Conservation (phyloP, 345 rosid genomes). For the Aquilaria sinensis region DNA sequence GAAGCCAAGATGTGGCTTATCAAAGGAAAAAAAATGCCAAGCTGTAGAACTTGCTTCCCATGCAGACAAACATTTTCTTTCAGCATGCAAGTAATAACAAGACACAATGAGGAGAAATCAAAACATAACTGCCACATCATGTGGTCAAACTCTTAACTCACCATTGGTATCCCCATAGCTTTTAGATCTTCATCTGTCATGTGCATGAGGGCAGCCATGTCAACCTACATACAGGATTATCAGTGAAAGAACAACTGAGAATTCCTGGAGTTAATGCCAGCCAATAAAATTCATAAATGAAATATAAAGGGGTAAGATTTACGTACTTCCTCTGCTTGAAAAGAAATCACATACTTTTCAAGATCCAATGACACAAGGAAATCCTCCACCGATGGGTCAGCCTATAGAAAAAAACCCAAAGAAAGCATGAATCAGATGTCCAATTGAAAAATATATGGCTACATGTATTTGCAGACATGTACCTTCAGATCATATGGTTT, state of each 20-base stretch:
- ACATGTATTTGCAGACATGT: too few species aligned
- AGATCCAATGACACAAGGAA: slow-evolving; percentile 85
- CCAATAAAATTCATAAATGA: background rate
- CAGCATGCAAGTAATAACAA: background rate
- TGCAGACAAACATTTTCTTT: too few species aligned
- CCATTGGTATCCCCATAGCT: slow-evolving; percentile 96
- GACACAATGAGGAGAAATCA: background rate
- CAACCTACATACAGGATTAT: slow-evolving; percentile 51
- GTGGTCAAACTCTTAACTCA: slow-evolving; percentile 21
- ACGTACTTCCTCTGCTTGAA: slow-evolving; percentile 94
- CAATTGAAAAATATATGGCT: too few species aligned
- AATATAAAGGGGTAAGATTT: slow-evolving; percentile 3
- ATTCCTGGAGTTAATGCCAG: background rate
- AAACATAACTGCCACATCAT: background rate
- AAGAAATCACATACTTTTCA: slow-evolving; percentile 79
- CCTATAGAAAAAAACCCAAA: slow-evolving; percentile 42
- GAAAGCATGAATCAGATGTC: slow-evolving; percentile 3
- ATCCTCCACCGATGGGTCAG: slow-evolving; percentile 57
- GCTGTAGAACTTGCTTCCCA: too few species aligned
- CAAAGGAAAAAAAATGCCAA: too few species aligned
- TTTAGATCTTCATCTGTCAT: slow-evolving; percentile 96
- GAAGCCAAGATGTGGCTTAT: too few species aligned
- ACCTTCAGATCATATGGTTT: too few species aligned
- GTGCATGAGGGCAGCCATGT: slow-evolving; percentile 92
- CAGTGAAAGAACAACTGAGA: slow-evolving; percentile 7